A percentile compares a stretch with the other conserved stretches of the same genome.
phyloP scores from a whole-genome alignment of 139 green algal genomes.

The Pleodorina starrii region DNA sequence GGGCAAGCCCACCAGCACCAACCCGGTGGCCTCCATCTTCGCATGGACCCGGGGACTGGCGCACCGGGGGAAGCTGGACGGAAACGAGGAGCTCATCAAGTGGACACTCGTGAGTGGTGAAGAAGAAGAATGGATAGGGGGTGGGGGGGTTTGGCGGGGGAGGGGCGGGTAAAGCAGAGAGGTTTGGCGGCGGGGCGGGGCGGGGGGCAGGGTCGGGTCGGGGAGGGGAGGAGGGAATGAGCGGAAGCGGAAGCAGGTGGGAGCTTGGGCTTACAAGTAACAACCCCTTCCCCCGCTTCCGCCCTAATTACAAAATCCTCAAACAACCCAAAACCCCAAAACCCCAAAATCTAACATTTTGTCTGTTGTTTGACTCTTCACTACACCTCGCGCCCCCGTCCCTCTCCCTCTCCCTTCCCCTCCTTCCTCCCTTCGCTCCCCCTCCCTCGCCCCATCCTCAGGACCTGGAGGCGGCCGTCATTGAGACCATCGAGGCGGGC shows the following conservation, averaged over 20 bases:
- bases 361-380: no score
- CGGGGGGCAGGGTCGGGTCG: no score
- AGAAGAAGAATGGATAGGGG: not conserved
- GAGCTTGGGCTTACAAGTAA: no score
- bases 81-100: constrained; percentile 84
- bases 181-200: no score
- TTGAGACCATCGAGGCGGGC: constrained; percentile 90
- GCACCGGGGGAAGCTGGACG: constrained; percentile 94
- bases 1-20: constrained; percentile 94
- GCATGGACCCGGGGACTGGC: constrained; percentile 95
- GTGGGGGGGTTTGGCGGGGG: not conserved
- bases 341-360: no score
- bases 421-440: not conserved
- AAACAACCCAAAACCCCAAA: no score
- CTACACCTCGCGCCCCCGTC: no score
- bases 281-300: no score
- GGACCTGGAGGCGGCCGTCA: constrained; percentile 90
- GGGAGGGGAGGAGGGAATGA: no score
- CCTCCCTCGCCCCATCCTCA: constrained; percentile 26
- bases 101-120: constrained; percentile 74
- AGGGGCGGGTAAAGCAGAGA: not conserved
- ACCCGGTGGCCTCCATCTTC: constrained; percentile 97
- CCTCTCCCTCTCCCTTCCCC: not conserved
- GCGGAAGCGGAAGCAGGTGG: no score
- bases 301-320: no score